Base-by-base conservation (phyloP, 257 asterid genomes). In the Nicotiana noctiflora region DNA sequence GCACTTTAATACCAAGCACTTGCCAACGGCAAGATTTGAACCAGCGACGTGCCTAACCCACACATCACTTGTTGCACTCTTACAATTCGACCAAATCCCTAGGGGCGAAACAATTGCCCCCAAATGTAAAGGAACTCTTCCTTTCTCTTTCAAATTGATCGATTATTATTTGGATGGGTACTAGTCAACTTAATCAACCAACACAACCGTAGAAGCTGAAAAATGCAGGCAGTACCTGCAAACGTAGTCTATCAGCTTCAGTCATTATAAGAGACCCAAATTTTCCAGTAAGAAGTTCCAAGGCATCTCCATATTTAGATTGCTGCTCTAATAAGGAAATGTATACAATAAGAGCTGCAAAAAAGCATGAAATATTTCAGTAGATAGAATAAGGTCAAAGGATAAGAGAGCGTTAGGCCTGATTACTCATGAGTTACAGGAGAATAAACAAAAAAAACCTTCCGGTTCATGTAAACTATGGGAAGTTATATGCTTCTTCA, bases 401-500 rank as follows among this genome's bases (percentile, higher is more conserved):
- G 31, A 62, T 49, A n/a, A 85, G 32, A 53, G 32, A 51, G 15
- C 44, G 79, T 21, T 31, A 23, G 81, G 66, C 80, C 80, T 81
- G 75, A 86, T 80, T 44, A 80, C 62, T 81, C 51, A 82, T 70
- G 37, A 52, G 40, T 79, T 67, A 74, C 68, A 80, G 84, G 83
- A 84, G 82, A 79, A 82, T 61, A 76, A 44, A 40, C 75, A 65
- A 64, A 80, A 19, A 55, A 62, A 67, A 93, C 99, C 99, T 94
- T 94, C 99, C 27, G 97, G 97, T 84, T 96, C 98, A 75, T 91
- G 99, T 88, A 96, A 89, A 82, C 97, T 89, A 84, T 92, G 98
- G 70, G 98, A 86, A 76, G 92, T 89, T 85, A 92, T 91, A 83
- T 96, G 99, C 91, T 92, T 96, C 94, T 92, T 96, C 85, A 96